Evolutionary conservation across 768 basidiomycete genomes (phyloP).

Genomic region (Dictyophora rubrovolvata): DNA sequence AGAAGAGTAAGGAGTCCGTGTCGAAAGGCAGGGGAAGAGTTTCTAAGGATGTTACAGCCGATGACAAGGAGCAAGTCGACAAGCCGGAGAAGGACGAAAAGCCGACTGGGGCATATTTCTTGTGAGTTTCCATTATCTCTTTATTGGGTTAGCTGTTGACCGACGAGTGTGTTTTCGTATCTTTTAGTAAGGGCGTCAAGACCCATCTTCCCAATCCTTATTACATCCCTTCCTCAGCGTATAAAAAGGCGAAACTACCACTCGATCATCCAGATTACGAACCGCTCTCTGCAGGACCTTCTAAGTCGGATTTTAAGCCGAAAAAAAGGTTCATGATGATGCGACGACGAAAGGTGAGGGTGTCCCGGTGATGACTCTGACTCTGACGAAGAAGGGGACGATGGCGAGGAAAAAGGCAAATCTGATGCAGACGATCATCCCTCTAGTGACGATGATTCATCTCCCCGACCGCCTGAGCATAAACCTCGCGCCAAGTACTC

Average conservation of each 20-base stretch:
- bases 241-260: conserved; percentile 43
- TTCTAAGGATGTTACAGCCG: neutral
- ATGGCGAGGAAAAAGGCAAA: neutral
- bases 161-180: conserved; percentile 33
- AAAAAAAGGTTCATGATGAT: neutral
- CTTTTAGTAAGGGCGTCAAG: neutral
- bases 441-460: neutral
- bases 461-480: neutral
- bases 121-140: neutral
- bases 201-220: conserved; percentile 26
- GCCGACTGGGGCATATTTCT: neutral
- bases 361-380: neutral
- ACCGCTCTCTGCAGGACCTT: conserved; percentile 42
- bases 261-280: conserved; percentile 58
- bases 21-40: neutral
- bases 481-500: conserved; percentile 1
- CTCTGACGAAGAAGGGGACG: neutral
- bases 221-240: conserved; percentile 37
- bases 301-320: conserved; percentile 43
- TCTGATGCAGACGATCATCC: neutral
- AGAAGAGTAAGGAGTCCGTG: neutral
- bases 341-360: too few species aligned
- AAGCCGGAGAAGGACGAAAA: neutral
- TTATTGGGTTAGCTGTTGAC: neutral
- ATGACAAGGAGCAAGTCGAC: neutral